phyloP scores from a whole-genome alignment of 139 green algal genomes.

The Chlamydomonas incerta region DNA sequence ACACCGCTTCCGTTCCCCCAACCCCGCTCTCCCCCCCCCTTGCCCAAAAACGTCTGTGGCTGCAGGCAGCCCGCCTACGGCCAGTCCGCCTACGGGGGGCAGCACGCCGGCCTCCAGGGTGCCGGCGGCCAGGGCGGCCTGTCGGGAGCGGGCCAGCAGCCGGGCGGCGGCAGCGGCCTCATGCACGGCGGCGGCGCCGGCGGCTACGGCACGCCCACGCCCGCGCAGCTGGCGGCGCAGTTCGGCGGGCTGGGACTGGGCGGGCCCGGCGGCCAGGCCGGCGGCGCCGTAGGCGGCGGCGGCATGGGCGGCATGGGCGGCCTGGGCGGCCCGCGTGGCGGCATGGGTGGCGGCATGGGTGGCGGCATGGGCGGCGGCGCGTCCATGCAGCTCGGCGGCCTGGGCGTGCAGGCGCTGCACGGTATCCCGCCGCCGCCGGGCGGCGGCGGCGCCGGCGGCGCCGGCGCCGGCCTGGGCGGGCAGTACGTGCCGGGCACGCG shows the following conservation, averaged over 20 bases:
- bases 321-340: not conserved
- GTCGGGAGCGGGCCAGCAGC: not conserved
- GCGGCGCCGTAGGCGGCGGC: not conserved
- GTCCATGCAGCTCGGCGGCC: not conserved
- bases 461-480: not conserved
- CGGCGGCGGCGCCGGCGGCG: not conserved
- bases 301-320: not conserved
- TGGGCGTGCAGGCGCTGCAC: constrained; percentile 20
- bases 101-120: not conserved
- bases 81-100: not conserved
- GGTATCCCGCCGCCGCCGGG: not conserved
- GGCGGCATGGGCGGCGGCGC: not conserved
- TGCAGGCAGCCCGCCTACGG: not conserved
- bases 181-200: not conserved
- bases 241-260: constrained; percentile 12
- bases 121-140: too few species aligned
- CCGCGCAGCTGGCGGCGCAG: constrained; percentile 35
- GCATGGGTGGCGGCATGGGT: not conserved
- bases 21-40: not conserved
- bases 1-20: not conserved
- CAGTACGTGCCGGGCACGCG: constrained; percentile 9
- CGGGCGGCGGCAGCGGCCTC: too few species aligned
- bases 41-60: not conserved
- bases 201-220: not conserved
- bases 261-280: not conserved